Percentiles rank a stretch among this genome's conserved stretches.
Conservation (phyloP, 371 early-diverging fungal genomes). For the Nosema muscidifuracis region DNA sequence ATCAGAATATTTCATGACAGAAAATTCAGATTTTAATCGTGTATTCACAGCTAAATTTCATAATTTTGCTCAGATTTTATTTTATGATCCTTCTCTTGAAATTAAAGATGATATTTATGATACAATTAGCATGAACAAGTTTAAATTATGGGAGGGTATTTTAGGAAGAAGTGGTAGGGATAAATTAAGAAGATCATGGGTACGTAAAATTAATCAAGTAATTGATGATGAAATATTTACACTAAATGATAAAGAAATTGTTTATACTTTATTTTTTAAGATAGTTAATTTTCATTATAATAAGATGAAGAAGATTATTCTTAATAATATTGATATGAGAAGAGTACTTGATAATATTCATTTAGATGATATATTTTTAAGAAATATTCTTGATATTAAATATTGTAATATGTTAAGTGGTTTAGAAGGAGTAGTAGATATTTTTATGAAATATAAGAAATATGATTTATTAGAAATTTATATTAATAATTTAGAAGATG, state of each 20-base stretch:
- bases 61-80: slow-evolving; percentile 18
- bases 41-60: slow-evolving; percentile 11
- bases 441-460: background rate
- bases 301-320: background rate
- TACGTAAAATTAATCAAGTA: background rate
- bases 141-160: background rate
- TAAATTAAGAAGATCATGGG: slow-evolving; percentile 1
- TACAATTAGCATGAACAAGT: background rate
- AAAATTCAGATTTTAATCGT: slow-evolving; percentile 29
- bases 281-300: slow-evolving; percentile 23
- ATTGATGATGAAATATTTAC: slow-evolving; percentile 3
- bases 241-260: slow-evolving; percentile 10
- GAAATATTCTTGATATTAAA: background rate
- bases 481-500: background rate
- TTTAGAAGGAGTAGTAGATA: background rate
- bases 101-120: background rate
- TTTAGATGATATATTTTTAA: background rate
- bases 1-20: slow-evolving; percentile 24
- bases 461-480: background rate
- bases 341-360: background rate
- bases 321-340: background rate
- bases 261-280: slow-evolving; percentile 14
- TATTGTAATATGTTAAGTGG: background rate
- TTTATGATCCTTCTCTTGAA: background rate
- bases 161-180: background rate